Conservation (phyloP, 495 filamentous ascomycete genomes). For the Talaromyces liani region DNA sequence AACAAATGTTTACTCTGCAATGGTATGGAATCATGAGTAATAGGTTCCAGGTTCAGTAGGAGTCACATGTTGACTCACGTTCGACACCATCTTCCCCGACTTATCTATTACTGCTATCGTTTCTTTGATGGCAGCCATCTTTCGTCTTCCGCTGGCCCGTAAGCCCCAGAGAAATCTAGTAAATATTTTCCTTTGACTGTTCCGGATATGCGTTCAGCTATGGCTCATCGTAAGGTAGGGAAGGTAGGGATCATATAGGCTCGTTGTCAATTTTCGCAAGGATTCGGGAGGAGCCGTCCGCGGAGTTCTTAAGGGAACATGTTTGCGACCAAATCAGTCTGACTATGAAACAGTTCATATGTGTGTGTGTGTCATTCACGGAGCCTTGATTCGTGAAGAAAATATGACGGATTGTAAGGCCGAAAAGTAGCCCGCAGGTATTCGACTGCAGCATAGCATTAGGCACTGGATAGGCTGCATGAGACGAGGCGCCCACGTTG, state of each 20-base stretch:
- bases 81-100: conserved; percentile 87
- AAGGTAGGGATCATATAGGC: not conserved
- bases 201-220: not conserved
- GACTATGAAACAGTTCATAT: not conserved
- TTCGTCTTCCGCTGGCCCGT: not conserved
- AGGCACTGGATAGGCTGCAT: conserved; percentile 11
- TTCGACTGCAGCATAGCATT: conserved; percentile 9
- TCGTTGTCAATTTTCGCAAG: not conserved
- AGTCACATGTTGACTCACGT: conserved; percentile 47
- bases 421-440: conserved; percentile 3
- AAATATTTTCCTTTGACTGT: not conserved
- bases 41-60: not conserved
- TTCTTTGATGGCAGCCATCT: conserved; percentile 49
- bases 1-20: conserved; percentile 78
- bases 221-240: conserved; percentile 1
- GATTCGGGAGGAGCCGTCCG: not conserved
- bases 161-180: not conserved
- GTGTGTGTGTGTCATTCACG: not conserved
- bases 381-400: not conserved
- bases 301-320: not conserved
- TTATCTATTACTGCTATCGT: conserved; percentile 88
- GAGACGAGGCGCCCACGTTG: conserved; percentile 11
- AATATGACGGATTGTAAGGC: conserved; percentile 13
- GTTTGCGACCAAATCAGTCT: not conserved
- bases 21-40: not conserved